Evolutionary conservation across 2,329 filamentous ascomycete species (phyloP).

Genomic region (Ascochyta viciae-villosae): DNA sequence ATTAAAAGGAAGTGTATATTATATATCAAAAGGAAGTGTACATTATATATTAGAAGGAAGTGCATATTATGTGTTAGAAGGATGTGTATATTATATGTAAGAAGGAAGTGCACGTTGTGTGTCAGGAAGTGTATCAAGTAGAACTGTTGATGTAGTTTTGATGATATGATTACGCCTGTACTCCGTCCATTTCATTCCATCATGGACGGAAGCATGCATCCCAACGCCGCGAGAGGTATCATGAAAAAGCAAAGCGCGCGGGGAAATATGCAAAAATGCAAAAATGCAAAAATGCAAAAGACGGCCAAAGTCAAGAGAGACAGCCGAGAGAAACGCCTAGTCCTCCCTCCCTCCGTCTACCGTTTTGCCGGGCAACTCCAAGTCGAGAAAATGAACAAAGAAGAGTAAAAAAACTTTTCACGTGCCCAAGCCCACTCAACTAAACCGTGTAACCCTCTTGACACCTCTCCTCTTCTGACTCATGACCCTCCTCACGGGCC

Average conservation of each 20-base stretch:
- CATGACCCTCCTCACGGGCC: conserved; percentile 1
- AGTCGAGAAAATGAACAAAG: background rate
- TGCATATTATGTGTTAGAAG: no score
- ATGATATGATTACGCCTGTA: background rate
- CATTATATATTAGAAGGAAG: no score
- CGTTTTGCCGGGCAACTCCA: background rate
- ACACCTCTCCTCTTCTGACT: conserved; percentile 6
- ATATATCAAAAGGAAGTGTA: no score
- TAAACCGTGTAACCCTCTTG: background rate
- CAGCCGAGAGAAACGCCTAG: background rate
- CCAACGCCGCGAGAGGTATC: conserved; percentile 4
- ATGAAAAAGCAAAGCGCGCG: background rate
- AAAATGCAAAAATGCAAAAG: background rate
- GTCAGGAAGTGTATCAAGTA: no score
- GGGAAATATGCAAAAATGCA: background rate
- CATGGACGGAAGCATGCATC: background rate
- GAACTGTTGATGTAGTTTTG: no score
- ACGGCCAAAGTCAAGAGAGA: background rate
- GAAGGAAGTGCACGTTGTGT: no score
- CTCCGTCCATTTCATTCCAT: background rate
- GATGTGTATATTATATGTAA: no score
- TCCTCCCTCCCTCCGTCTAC: background rate
- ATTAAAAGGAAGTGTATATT: no score
- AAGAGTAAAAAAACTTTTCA: no score
- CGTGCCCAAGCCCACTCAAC: background rate